Conservation (phyloP, 495 filamentous ascomycete species). For the Penicillium mononematosum region DNA sequence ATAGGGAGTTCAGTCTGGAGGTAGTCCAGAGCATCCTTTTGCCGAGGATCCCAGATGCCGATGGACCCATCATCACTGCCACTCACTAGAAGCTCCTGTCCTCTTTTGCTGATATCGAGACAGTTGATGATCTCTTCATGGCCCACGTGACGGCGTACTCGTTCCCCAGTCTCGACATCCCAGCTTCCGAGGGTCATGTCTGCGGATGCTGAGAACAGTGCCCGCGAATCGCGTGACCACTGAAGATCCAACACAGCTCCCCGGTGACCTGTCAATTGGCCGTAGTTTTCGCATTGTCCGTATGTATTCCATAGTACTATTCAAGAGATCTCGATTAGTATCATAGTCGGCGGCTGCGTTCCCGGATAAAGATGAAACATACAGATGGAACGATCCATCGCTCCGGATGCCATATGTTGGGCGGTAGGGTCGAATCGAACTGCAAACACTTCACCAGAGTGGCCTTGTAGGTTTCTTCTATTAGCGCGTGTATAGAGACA, state of each 20-base stretch:
- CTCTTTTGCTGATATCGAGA: slow-evolving; percentile 80
- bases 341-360: neutral
- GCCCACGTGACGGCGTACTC: slow-evolving; percentile 87
- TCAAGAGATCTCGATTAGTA: slow-evolving; percentile 5
- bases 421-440: slow-evolving; percentile 86
- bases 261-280: slow-evolving; percentile 80
- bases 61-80: slow-evolving; percentile 92
- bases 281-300: slow-evolving; percentile 91
- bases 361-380: slow-evolving; percentile 29
- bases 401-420: slow-evolving; percentile 87
- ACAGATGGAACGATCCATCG: slow-evolving; percentile 92
- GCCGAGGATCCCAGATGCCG: slow-evolving; percentile 94
- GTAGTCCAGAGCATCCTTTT: slow-evolving; percentile 83
- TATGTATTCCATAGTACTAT: slow-evolving; percentile 90
- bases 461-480: slow-evolving; percentile 41
- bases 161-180: slow-evolving; percentile 82
- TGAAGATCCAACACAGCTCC: slow-evolving; percentile 88
- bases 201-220: slow-evolving; percentile 90
- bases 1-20: slow-evolving; percentile 91
- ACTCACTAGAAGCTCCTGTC: slow-evolving; percentile 84
- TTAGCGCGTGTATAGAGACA: slow-evolving; percentile 8
- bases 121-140: slow-evolving; percentile 94
- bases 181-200: slow-evolving; percentile 91
- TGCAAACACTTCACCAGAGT: slow-evolving; percentile 83
- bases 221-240: slow-evolving; percentile 92